Percentiles rank a stretch among this genome's conserved stretches.
Conservation (phyloP, 2,329 filamentous ascomycete species). For the Fusarium pseudoanthophilum region DNA sequence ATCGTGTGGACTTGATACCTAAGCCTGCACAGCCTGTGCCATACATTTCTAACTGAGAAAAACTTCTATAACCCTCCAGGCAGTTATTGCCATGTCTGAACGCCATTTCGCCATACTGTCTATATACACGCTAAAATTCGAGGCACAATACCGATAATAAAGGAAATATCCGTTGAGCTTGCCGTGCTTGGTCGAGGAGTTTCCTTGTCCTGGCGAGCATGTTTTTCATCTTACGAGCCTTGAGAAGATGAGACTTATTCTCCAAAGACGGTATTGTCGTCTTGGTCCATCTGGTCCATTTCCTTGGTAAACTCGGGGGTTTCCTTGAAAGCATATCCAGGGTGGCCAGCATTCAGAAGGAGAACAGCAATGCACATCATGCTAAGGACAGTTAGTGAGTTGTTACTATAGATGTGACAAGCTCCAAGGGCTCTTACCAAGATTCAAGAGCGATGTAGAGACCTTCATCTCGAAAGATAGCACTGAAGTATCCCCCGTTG, state of each 20-base stretch:
- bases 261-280: not conserved
- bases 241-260: not conserved
- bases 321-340: conserved; percentile 28
- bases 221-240: not conserved
- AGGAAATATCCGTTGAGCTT: not conserved
- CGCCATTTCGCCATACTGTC: conserved; percentile 23
- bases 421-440: conserved; percentile 20
- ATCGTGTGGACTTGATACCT: not conserved
- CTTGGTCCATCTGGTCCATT: conserved; percentile 8
- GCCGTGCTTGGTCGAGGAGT: not conserved
- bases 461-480: conserved; percentile 39
- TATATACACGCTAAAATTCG: not conserved
- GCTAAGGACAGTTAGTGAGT: conserved; percentile 22
- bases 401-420: not conserved
- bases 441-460: conserved; percentile 44
- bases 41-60: not conserved
- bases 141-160: not conserved
- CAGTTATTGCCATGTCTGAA: not conserved
- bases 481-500: conserved; percentile 61
- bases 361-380: conserved; percentile 40
- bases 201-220: not conserved
- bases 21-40: not conserved
- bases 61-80: not conserved
- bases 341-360: conserved; percentile 39
- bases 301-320: not conserved